These are phyloP conservation scores for Fusarium newnesense DNA, from an alignment of 2,329 filamentous ascomycete genomes.

Conservation along the genomic window DNA sequence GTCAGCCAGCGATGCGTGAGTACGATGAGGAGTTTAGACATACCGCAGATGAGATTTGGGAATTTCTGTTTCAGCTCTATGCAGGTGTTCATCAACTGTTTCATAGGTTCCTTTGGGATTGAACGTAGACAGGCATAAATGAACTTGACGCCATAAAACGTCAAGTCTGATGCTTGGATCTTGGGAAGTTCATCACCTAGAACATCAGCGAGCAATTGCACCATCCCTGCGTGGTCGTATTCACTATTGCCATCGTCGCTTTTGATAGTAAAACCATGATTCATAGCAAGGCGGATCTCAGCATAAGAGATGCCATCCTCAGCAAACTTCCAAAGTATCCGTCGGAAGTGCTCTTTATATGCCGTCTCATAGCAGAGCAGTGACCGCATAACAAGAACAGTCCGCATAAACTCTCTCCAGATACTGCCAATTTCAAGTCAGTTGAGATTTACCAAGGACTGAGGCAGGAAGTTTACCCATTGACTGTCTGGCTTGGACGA, in stretches of 20 bases:
- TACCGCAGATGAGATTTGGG: neutral
- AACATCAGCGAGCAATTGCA: neutral
- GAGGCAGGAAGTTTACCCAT: too few relatives aligned
- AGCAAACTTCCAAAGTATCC: neutral
- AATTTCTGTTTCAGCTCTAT: neutral
- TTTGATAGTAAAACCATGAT: neutral
- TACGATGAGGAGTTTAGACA: neutral
- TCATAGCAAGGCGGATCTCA: neutral
- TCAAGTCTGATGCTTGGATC: neutral
- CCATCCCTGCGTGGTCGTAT: neutral
- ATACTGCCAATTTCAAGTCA: neutral
- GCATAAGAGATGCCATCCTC: neutral
- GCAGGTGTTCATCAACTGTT: neutral
- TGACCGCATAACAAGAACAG: neutral
- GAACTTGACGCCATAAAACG: neutral
- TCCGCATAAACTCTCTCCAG: neutral
- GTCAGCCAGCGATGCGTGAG: neutral
- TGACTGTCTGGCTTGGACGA: neutral
- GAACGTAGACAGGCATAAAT: neutral
- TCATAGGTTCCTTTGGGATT: neutral
- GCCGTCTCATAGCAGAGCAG: neutral
- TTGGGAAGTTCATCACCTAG: neutral
- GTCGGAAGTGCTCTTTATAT: neutral
- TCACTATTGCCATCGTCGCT: neutral
- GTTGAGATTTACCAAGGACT: too few relatives aligned